Conservation (phyloP, 2,329 filamentous ascomycete species). For the Zymoseptoria brevis region DNA sequence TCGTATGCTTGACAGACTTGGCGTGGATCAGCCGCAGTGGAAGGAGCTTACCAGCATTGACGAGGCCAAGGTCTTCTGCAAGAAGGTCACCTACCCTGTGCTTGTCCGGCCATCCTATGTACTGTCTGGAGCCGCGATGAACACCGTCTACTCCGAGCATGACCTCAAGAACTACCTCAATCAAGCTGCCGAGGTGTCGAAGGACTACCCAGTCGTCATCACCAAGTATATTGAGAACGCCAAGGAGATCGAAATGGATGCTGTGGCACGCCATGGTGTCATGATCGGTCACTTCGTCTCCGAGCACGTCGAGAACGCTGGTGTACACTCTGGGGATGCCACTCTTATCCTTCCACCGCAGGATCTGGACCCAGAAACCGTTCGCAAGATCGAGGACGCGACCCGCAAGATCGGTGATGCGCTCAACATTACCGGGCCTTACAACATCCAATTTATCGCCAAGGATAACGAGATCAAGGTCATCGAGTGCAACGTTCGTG, state of each 20-base stretch:
- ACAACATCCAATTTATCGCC: slow-evolving; percentile 99
- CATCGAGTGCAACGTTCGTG: slow-evolving; percentile 96
- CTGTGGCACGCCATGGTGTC: slow-evolving; percentile 80
- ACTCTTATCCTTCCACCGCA: slow-evolving; percentile 92
- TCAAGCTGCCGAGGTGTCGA: slow-evolving; percentile 87
- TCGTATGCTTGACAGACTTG: slow-evolving; percentile 90
- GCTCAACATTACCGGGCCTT: slow-evolving; percentile 90
- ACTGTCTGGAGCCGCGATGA: slow-evolving; percentile 95
- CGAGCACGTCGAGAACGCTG: slow-evolving; percentile 96
- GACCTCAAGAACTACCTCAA: slow-evolving; percentile 82
- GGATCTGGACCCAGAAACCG: slow-evolving; percentile 82
- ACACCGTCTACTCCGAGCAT: slow-evolving; percentile 94
- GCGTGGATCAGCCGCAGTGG: slow-evolving; percentile 94
- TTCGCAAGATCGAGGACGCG: slow-evolving; percentile 84
- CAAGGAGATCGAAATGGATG: slow-evolving; percentile 99
- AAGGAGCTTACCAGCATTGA: slow-evolving; percentile 94
- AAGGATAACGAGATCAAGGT: slow-evolving; percentile 99
- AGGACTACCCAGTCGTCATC: slow-evolving; percentile 94
- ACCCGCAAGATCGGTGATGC: slow-evolving; percentile 91
- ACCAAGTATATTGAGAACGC: slow-evolving; percentile 99
- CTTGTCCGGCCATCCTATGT: slow-evolving; percentile 95
- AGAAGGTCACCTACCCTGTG: slow-evolving; percentile 84
- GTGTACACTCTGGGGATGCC: slow-evolving; percentile 96
- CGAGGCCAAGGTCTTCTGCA: slow-evolving; percentile 80
- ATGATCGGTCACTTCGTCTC: slow-evolving; percentile 96